Base-by-base conservation (phyloP, 2,329 filamentous ascomycete species). In the Trichoderma koningiopsis region DNA sequence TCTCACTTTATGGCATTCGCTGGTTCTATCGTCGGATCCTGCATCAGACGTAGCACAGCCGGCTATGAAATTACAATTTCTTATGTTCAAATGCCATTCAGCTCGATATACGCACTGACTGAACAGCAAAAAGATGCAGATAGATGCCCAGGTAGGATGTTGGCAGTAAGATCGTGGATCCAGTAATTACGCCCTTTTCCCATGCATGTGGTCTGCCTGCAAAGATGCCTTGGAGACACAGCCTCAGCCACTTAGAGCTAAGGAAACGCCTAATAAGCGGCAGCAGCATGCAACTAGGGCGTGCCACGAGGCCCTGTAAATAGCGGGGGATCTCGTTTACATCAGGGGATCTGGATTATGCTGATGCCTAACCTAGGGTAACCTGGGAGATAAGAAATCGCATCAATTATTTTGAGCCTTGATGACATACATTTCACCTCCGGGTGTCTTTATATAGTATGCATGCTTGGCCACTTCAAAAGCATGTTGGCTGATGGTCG, bases 201-300 rank as follows among this genome's bases (percentile, higher is more conserved):
- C 4, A 3, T 22, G 35, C 31, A 33, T 33, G 31, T 33, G 56
- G 10, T 64, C 61, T 64, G 61, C 61, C 61, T 43, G 61, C 40
- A 53, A 56, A 56, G 61, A 24, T 37, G 61, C 61, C 61, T 64
- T 64, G 35, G n/a, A 55, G 47, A 16, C 47, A 22, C 47, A 49
- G 47, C 47, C 61, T 31, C 61, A 64, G 61, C 49, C 61, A 64
- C 61, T 43, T 16, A 56, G 29, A 22, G n/a, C 29, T 40, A 49
- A 19, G 40, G 10, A 61, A 49, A 24, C 29, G 58, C 37, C 58
- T 33, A 35, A 13, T n/a, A 55, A 53, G 47, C 47, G 14, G 33
- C 47, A 63, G 61, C 61, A 47, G 37, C 43, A 33, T 5, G 19
- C 14, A 31, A 11, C 56, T 49, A 22, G 43, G 27, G 8, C 8